Base-by-base conservation (phyloP, 768 basidiomycete species). In the Mycena metata region DNA sequence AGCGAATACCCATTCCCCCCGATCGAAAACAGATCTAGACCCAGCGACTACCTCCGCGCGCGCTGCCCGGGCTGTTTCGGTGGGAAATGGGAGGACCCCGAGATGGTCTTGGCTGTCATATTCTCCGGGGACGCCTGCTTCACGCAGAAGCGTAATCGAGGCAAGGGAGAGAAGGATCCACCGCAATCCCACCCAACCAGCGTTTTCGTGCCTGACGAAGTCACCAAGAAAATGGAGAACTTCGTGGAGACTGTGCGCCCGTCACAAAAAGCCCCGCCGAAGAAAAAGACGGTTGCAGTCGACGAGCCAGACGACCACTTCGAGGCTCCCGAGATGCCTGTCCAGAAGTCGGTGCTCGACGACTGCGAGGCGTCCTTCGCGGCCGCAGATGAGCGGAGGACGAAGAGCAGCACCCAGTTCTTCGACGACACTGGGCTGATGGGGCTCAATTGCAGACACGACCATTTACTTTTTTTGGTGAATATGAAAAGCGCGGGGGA, bases 401-500 rank as follows among this genome's bases (percentile, higher is more conserved):
- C 64, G n/a, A 79, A 79, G 67, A 75, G 74, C 15, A 79, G 75
- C 51, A 76, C 74, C 30, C 54, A 73, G 55, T 73, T 75, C 55
- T 78, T 76, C 47, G 69, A 73, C 43, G 79, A 81, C 50, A 82
- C 76, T 0, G 80, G 78, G 0, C 65, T 83, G 6, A 83, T 83
- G 81, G 80, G 73, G 0, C 63, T 83, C 0, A 70, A 81, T 0
- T 84, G 83, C 63, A 60, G 73, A 0, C 81, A 82, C 69, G 79
- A 83, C 35, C 79, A 75, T 57, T 65, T 74, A 7, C 65, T 82
- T 16, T 70, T 76, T 0, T n/a, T 83, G 5, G 79, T 74, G 26
- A 83, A 84, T 54, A 81, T 84, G 66, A 74, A 74, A 43, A 66
- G 75, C 16, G 71, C 79, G 24, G 79, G 81, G 9, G 76, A 81